Percentiles rank a stretch among this genome's conserved stretches.
phyloP scores from a whole-genome alignment of 371 early-diverging fungal species.

The Lichtheimia corymbifera region DNA sequence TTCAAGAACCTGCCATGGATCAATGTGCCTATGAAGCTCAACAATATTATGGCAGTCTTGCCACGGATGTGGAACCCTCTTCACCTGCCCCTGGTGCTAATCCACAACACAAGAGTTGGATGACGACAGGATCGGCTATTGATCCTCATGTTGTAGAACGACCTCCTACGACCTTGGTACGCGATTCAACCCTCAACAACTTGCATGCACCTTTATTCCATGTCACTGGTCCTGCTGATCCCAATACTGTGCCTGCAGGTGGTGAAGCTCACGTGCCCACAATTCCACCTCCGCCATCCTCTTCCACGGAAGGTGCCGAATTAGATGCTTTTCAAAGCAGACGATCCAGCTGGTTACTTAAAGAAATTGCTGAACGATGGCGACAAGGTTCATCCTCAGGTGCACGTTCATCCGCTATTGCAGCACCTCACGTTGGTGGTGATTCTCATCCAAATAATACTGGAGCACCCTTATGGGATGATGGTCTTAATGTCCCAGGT shows the following conservation, averaged over 20 bases:
- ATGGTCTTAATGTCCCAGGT: no score
- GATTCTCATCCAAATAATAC: background rate
- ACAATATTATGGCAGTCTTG: constrained; percentile 9
- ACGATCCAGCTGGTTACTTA: constrained; percentile 15
- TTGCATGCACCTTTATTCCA: constrained; percentile 14
- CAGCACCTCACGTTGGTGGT: background rate
- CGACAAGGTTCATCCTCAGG: constrained; percentile 15
- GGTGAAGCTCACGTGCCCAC: constrained; percentile 2
- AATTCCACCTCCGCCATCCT: background rate
- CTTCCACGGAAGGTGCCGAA: background rate
- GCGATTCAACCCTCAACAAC: constrained; percentile 14
- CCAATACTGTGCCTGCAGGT: constrained; percentile 3
- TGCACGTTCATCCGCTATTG: constrained; percentile 9
- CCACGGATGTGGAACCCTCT: constrained; percentile 1
- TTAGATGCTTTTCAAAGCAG: constrained; percentile 1
- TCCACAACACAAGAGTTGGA: background rate
- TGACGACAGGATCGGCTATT: constrained; percentile 11
- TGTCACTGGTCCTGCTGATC: constrained; percentile 5
- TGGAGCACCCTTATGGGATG: no score
- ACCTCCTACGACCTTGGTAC: constrained; percentile 9
- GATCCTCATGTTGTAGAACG: constrained; percentile 12
- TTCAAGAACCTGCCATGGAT: background rate
- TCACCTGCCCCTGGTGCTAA: background rate
- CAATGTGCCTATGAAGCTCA: constrained; percentile 7
- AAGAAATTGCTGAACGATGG: constrained; percentile 19